Percentiles rank a stretch among this genome's conserved stretches.
Conservation (phyloP, 1,139 yeast species). For the Trichomonascaceae sp. region DNA sequence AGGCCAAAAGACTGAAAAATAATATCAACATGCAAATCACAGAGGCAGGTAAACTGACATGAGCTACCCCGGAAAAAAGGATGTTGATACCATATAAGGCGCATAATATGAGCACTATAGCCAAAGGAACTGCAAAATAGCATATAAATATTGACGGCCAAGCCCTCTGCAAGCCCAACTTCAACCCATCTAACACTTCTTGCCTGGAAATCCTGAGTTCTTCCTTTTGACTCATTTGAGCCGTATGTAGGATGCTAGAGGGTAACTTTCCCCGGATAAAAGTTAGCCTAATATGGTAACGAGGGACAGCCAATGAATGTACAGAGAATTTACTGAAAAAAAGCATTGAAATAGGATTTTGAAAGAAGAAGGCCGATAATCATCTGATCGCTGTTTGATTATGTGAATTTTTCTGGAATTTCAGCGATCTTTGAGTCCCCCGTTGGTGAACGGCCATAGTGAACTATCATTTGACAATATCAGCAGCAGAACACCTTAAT, state of each 20-base stretch:
- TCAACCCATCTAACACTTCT: neutral
- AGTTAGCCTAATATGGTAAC: too few species aligned
- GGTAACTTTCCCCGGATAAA: neutral
- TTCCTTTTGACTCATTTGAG: neutral
- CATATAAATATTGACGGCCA: constrained; percentile 1
- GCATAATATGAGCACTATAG: constrained; percentile 29
- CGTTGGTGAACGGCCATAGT: too few species aligned
- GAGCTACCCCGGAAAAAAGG: constrained; percentile 43
- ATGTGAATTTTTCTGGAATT: too few species aligned
- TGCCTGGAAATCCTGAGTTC: neutral
- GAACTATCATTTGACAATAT: too few species aligned
- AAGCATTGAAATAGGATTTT: too few species aligned
- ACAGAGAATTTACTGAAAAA: too few species aligned
- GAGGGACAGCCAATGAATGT: too few species aligned
- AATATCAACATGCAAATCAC: constrained; percentile 69
- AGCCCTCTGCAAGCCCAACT: constrained; percentile 1
- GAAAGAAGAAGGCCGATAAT: too few species aligned
- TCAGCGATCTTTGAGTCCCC: too few species aligned
- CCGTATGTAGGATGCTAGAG: neutral
- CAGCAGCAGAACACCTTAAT: too few species aligned
- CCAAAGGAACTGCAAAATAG: constrained; percentile 16
- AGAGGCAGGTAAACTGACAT: constrained; percentile 62
- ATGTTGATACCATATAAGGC: constrained; percentile 61
- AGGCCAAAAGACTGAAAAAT: constrained; percentile 43
- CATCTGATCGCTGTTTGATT: too few species aligned